Base-by-base conservation (phyloP, 2,329 filamentous ascomycete species). In the Hirsutella thompsonii region DNA sequence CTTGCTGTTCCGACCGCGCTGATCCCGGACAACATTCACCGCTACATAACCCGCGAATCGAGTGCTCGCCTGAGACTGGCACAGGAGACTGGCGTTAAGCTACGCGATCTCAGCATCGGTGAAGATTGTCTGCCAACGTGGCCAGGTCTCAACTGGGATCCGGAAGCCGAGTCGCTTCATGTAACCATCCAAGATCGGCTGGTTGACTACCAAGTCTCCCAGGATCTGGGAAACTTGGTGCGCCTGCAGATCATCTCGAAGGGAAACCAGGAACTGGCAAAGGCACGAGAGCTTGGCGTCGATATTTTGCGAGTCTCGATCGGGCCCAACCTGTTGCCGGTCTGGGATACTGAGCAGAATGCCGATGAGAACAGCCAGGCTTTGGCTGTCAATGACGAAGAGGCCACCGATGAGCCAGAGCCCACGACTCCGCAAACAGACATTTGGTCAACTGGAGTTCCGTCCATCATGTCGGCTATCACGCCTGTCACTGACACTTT, bases 71-170 rank as follows among this genome's bases (percentile, higher is more conserved):
- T 61, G 0, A 40, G 49, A 2, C 28, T 44, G 16, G 59, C 58
- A 2, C 44, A 40, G 9, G 13, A 16, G 1, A 40, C 44, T 0
- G 48, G 49, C 3, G 19, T 49, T 1, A 2, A 9, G 1, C 38
- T 59, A 1, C 21, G 33, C 1, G 46, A 52, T 0, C 41, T 61
- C 5, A 39, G 28, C 20, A 49, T 60, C 3, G 56, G 49, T 2
- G 39, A 49, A 0, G 52, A 61, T 20, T 59, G 59, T 5, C 46
- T 60, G 2, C 55, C 55, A 0, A 43, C 47, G 3, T 61, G 58
- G 59, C 20, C 43, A 1, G 42, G 38, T 6, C 39, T 42, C 13
- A 38, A 36, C 1, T 60, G 54, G 55, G 52, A 58, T 28, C 46
- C 55, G 0, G 36, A 42, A 1, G 19, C 19, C 3, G 47, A 52